Conservation (phyloP, 768 basidiomycete species). For the Crassisporium funariophilum region DNA sequence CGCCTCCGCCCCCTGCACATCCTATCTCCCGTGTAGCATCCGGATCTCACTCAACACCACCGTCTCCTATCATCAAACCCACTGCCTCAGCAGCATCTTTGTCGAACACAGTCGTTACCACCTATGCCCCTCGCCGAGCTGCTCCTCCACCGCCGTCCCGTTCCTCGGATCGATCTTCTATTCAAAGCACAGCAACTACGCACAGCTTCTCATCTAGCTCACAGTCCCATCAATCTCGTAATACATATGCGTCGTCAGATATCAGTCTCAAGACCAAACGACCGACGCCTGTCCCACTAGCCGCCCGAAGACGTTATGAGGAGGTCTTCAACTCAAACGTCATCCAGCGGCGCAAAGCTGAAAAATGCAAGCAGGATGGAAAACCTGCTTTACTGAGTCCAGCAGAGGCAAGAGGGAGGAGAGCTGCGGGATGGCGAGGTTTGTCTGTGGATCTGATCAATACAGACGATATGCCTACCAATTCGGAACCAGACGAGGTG, state of each 20-base stretch:
- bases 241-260: conserved; percentile 9
- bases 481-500: conserved; percentile 17
- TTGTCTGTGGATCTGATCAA: conserved; percentile 62
- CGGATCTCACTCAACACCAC: conserved; percentile 30
- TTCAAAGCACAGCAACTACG: conserved; percentile 51
- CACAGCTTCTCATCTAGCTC: conserved; percentile 37
- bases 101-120: conserved; percentile 37
- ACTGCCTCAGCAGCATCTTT: conserved; percentile 33
- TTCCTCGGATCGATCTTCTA: conserved; percentile 65
- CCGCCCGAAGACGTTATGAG: conserved; percentile 69
- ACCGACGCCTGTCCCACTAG: conserved; percentile 67
- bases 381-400: conserved; percentile 38
- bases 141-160: conserved; percentile 46
- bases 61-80: conserved; percentile 33
- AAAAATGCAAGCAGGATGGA: conserved; percentile 32
- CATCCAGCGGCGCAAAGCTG: conserved; percentile 46
- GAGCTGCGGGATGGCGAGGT: conserved; percentile 67
- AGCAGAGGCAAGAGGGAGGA: conserved; percentile 45
- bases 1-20: conserved; percentile 32
- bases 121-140: conserved; percentile 41
- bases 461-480: conserved; percentile 30
- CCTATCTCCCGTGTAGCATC: conserved; percentile 24
- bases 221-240: conserved; percentile 22
- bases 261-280: conserved; percentile 40
- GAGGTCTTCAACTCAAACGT: conserved; percentile 64